These are phyloP conservation scores for Fonsecaea nubica DNA, from an alignment of 2,329 filamentous ascomycete genomes.

Conservation along the genomic window DNA sequence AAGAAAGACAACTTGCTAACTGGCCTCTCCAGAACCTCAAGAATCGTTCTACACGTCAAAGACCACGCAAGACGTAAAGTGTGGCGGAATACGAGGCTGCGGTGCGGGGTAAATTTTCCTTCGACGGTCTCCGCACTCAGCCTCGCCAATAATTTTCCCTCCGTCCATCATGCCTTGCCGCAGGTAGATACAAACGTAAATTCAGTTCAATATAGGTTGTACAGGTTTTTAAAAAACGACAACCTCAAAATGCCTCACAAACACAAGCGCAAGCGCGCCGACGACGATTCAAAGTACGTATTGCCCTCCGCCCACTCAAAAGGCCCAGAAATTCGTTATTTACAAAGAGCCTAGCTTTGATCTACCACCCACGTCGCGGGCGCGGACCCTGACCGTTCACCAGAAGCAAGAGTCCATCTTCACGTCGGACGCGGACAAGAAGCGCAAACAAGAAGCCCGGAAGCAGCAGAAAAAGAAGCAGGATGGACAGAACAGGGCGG, in stretches of 20 bases:
- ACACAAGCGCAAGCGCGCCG: slow-evolving; percentile 69
- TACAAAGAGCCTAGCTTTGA: slow-evolving; percentile 52
- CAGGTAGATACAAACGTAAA: not conserved
- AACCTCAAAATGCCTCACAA: slow-evolving; percentile 77
- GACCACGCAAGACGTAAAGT: not conserved
- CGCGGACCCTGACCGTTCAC: slow-evolving; percentile 59
- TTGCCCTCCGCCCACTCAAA: too few species aligned
- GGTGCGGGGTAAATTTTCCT: slow-evolving; percentile 12
- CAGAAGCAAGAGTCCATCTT: slow-evolving; percentile 48
- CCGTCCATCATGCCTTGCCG: not conserved
- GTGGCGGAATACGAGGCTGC: slow-evolving; percentile 5
- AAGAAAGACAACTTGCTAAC: not conserved
- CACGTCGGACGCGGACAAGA: slow-evolving; percentile 45
- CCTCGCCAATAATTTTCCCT: slow-evolving; percentile 12
- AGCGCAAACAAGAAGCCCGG: slow-evolving; percentile 32
- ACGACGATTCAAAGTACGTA: slow-evolving; percentile 52
- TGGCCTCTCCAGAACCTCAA: too few species aligned
- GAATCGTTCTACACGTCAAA: not conserved
- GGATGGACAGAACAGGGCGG: slow-evolving; percentile 47
- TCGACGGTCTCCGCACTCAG: slow-evolving; percentile 16
- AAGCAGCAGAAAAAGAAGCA: slow-evolving; percentile 45
- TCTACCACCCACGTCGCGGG: slow-evolving; percentile 66
- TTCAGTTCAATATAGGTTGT: not conserved
- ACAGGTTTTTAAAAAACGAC: not conserved
- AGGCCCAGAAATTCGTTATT: not conserved